These are phyloP conservation scores for Elsinoe arachidis DNA, from an alignment of 2,329 filamentous ascomycete genomes.

Conservation along the genomic window DNA sequence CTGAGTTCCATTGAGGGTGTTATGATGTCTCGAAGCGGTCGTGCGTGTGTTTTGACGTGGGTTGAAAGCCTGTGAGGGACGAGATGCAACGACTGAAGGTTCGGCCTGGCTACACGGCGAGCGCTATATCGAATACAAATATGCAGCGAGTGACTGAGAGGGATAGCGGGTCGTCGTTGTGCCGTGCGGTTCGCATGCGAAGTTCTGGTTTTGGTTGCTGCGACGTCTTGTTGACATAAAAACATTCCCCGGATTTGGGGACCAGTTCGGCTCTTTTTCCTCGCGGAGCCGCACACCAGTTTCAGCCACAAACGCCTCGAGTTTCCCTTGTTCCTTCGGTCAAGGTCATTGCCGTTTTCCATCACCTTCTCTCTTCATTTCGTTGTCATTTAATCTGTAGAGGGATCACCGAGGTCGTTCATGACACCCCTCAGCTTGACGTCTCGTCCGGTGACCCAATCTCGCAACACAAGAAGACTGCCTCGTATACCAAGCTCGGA, in stretches of 20 bases:
- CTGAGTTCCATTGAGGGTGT: not conserved
- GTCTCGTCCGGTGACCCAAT: not conserved
- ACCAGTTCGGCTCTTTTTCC: not conserved
- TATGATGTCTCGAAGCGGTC: not conserved
- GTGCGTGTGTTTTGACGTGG: not conserved
- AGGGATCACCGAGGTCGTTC: not conserved
- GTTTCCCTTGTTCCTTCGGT: not conserved
- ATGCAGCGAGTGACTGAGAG: constrained; percentile 3
- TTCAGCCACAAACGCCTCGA: not conserved
- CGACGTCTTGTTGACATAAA: not conserved
- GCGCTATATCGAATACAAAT: constrained; percentile 4
- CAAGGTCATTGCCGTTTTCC: not conserved
- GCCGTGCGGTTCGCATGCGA: not conserved
- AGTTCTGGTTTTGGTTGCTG: not conserved
- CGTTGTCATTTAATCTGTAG: not conserved
- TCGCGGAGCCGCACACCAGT: not conserved
- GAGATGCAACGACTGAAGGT: not conserved
- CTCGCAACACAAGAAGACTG: too few relatives aligned
- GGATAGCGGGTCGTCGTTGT: constrained; percentile 3
- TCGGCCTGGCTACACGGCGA: not conserved
- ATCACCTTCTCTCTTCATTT: not conserved
- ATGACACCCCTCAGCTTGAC: not conserved
- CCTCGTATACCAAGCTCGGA: not conserved
- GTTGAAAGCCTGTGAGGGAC: not conserved
- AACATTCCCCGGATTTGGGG: not conserved